Conservation (phyloP, 1,284 basidiomycete genomes). For the Moniliella sp. region DNA sequence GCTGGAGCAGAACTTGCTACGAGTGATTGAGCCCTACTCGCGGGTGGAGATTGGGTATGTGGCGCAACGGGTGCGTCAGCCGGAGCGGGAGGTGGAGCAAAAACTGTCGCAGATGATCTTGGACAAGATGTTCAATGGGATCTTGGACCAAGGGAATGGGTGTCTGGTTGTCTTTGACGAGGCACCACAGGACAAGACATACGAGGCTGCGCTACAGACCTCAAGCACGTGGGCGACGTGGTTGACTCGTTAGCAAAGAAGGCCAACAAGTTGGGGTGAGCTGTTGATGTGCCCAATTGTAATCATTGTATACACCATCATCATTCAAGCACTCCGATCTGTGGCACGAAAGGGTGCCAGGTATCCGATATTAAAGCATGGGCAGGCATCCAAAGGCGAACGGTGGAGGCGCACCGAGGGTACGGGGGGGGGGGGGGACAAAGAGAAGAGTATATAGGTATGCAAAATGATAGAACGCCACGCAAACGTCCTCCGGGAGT, state of each 20-base stretch:
- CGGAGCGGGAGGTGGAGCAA: slow-evolving; percentile 69
- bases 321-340: too few relatives aligned
- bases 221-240: slow-evolving; percentile 72
- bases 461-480: too few relatives aligned
- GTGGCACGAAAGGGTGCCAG: too few relatives aligned
- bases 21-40: slow-evolving; percentile 85
- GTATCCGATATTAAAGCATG: too few relatives aligned
- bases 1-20: slow-evolving; percentile 75
- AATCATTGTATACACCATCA: too few relatives aligned
- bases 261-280: slow-evolving; percentile 5
- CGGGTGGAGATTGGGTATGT: slow-evolving; percentile 79
- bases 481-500: too few relatives aligned
- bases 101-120: slow-evolving; percentile 95
- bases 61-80: slow-evolving; percentile 69
- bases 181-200: slow-evolving; percentile 54
- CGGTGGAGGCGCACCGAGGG: too few relatives aligned
- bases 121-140: slow-evolving; percentile 78
- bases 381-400: too few relatives aligned
- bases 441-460: too few relatives aligned
- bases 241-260: slow-evolving; percentile 66
- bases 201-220: slow-evolving; percentile 67
- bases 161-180: slow-evolving; percentile 75
- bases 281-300: too few relatives aligned
- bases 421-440: too few relatives aligned
- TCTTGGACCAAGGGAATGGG: slow-evolving; percentile 83